Percentiles rank a stretch among this genome's conserved stretches.
Conservation (phyloP, 108 stramenopile species). For the Cyclotella choctawhatcheeana region DNA sequence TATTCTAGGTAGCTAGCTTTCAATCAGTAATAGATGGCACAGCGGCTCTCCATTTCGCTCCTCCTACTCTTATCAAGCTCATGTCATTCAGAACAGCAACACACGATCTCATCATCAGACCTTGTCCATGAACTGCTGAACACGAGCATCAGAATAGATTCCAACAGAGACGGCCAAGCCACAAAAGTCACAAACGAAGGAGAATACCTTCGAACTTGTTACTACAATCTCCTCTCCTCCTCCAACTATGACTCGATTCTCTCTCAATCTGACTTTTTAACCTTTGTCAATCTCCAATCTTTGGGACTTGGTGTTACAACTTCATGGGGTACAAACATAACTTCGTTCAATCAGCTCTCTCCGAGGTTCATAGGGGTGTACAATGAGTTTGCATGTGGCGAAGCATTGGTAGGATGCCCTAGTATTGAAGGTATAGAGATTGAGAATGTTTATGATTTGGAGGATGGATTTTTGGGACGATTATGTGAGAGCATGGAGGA, state of each 20-base stretch:
- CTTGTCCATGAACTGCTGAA: too few species aligned
- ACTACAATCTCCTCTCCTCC: conserved; percentile 22
- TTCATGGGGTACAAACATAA: neutral
- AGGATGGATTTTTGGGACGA: conserved; percentile 10
- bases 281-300: conserved; percentile 12
- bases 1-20: too few species aligned
- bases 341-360: conserved; percentile 1
- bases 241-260: conserved; percentile 11
- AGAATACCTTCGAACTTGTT: neutral
- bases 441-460: conserved; percentile 12
- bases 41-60: too few species aligned
- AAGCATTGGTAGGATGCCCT: conserved; percentile 6
- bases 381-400: conserved; percentile 16
- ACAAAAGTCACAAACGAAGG: neutral
- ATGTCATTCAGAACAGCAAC: too few species aligned
- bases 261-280: conserved; percentile 13
- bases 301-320: neutral
- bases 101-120: too few species aligned
- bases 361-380: neutral
- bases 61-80: too few species aligned
- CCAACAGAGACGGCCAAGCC: neutral
- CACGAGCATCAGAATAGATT: neutral
- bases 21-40: too few species aligned
- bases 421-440: conserved; percentile 12
- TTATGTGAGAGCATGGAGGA: too few species aligned